These are phyloP conservation scores for Candida hungchunana DNA, from an alignment of 805 yeast genomes.

Conservation along the genomic window DNA sequence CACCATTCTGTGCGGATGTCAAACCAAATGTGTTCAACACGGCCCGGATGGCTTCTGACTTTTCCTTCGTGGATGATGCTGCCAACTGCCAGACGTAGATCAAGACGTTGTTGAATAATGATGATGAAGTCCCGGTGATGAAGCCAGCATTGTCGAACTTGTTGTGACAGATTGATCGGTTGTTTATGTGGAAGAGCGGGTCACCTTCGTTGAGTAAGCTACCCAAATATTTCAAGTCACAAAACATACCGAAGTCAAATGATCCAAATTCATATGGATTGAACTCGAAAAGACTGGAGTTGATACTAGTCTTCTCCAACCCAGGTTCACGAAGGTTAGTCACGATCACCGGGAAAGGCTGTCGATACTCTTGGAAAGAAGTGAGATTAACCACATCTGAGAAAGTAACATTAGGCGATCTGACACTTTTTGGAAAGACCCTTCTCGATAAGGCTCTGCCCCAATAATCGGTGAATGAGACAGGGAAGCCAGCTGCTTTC, in stretches of 20 bases:
- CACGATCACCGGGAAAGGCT: conserved; percentile 48
- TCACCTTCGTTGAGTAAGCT: conserved; percentile 41
- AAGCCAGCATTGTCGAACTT: conserved; percentile 59
- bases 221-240: conserved; percentile 50
- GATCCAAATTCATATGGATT: conserved; percentile 67
- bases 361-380: conserved; percentile 35
- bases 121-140: conserved; percentile 60
- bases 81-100: conserved; percentile 38
- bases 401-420: conserved; percentile 36
- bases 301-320: conserved; percentile 26
- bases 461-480: conserved; percentile 67
- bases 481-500: conserved; percentile 46
- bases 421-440: conserved; percentile 35
- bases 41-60: conserved; percentile 33
- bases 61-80: conserved; percentile 27
- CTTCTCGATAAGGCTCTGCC: conserved; percentile 54
- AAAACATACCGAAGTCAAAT: conserved; percentile 54
- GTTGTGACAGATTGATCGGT: conserved; percentile 37
- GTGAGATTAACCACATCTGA: conserved; percentile 34
- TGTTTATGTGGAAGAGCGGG: conserved; percentile 28
- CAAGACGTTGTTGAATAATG: conserved; percentile 49
- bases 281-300: conserved; percentile 51
- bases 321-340: conserved; percentile 38
- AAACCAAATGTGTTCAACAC: conserved; percentile 43
- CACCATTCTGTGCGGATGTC: conserved; percentile 31